These are phyloP conservation scores for Boletus sp. DNA, from an alignment of 768 basidiomycete genomes.

Conservation along the genomic window DNA sequence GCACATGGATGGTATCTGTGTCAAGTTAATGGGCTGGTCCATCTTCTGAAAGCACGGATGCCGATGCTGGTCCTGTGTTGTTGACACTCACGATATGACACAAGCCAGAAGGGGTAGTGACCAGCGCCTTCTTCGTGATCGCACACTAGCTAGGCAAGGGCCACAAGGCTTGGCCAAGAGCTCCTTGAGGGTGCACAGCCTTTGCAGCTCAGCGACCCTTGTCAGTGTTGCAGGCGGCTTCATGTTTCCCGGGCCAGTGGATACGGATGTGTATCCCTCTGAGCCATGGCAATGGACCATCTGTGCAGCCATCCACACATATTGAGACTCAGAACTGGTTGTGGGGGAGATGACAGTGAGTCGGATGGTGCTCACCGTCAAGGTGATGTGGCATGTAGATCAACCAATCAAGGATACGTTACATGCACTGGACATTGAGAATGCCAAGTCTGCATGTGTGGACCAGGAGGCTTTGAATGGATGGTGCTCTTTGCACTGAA, in stretches of 20 bases:
- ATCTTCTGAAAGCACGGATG: background rate
- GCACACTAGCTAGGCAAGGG: slow-evolving; percentile 40
- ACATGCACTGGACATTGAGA: slow-evolving; percentile 7
- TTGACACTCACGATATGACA: slow-evolving; percentile 56
- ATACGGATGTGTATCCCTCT: background rate
- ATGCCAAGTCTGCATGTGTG: slow-evolving; percentile 48
- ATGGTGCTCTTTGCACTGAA: slow-evolving; percentile 35
- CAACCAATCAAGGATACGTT: slow-evolving; percentile 17
- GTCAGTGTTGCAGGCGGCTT: slow-evolving; percentile 58
- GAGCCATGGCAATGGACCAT: background rate
- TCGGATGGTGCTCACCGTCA: slow-evolving; percentile 16
- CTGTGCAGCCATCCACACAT: background rate
- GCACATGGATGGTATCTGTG: slow-evolving; percentile 62
- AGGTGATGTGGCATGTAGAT: slow-evolving; percentile 16
- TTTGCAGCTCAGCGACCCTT: slow-evolving; percentile 41
- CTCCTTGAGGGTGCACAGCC: slow-evolving; percentile 39
- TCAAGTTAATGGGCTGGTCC: slow-evolving; percentile 18
- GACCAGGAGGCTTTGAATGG: slow-evolving; percentile 47
- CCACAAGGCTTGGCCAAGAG: slow-evolving; percentile 42
- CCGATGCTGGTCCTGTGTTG: slow-evolving; percentile 3
- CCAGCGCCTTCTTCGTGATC: slow-evolving; percentile 52
- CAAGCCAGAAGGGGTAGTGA: slow-evolving; percentile 54
- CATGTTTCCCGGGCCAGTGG: slow-evolving; percentile 32
- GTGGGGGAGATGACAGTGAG: slow-evolving; percentile 33
- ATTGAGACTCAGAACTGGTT: slow-evolving; percentile 32